phyloP scores from a whole-genome alignment of 768 basidiomycete genomes.

The Tylopilus sp. region DNA sequence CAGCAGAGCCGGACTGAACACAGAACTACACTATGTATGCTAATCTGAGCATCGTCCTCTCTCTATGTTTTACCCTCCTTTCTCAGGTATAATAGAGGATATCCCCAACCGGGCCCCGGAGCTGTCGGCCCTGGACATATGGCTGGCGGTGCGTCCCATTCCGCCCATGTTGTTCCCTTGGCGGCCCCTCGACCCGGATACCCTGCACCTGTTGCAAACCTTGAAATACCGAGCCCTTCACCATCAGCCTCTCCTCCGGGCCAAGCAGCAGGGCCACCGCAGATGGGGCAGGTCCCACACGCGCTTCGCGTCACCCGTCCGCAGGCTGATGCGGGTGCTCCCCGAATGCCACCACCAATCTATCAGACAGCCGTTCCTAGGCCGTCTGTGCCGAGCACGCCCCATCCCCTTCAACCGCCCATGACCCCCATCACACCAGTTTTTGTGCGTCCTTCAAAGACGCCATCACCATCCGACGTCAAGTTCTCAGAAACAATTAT shows the following conservation, averaged over 20 bases:
- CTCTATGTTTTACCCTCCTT: conserved; percentile 6
- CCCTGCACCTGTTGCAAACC: conserved; percentile 62
- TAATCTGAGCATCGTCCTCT: conserved; percentile 2
- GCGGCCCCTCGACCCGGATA: conserved; percentile 75
- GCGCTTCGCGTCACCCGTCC: conserved; percentile 20
- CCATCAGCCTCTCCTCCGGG: conserved; percentile 36
- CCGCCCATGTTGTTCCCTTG: conserved; percentile 41
- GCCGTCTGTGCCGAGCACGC: conserved; percentile 45
- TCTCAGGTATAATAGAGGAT: conserved; percentile 57
- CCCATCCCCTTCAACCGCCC: conserved; percentile 74
- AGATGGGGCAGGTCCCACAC: conserved; percentile 31
- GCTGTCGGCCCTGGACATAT: conserved; percentile 49
- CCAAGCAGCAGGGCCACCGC: conserved; percentile 17
- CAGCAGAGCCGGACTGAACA: conserved; percentile 48
- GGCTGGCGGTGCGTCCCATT: conserved; percentile 33
- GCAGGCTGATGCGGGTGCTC: conserved; percentile 15
- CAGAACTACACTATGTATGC: conserved; percentile 67
- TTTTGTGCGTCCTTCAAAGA: conserved; percentile 60
- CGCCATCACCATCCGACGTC: conserved; percentile 38
- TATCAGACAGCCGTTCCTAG: conserved; percentile 29
- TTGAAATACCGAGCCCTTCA: conserved; percentile 53
- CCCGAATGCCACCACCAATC: conserved; percentile 31
- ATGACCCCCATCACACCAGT: conserved; percentile 77
- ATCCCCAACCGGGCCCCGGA: conserved; percentile 52
- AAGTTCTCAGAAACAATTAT: conserved; percentile 58